Percentiles rank a stretch among this genome's conserved stretches.
These are phyloP conservation scores for Kodamaea anthophila DNA, from an alignment of 1,139 yeast species.

Conservation along the genomic window DNA sequence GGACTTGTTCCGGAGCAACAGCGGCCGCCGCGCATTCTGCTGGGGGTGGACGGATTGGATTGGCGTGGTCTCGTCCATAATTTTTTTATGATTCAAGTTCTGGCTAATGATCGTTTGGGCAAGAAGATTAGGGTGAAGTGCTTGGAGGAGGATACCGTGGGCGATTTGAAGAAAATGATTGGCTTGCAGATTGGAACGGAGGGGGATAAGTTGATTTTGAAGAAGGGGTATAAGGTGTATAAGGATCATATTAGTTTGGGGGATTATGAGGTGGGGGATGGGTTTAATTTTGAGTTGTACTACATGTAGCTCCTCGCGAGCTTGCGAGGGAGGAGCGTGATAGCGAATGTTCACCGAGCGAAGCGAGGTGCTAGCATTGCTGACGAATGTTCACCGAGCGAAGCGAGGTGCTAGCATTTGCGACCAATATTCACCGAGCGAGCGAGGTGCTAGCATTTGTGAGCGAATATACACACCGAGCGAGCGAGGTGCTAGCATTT, in stretches of 20 bases:
- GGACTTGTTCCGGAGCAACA: constrained; percentile 11
- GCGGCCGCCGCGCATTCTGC: constrained; percentile 8
- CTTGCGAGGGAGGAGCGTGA: not conserved
- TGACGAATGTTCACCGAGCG: too few relatives aligned
- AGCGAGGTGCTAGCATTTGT: too few relatives aligned
- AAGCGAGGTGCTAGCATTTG: too few relatives aligned
- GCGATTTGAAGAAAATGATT: constrained; percentile 81
- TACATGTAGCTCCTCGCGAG: constrained; percentile 52
- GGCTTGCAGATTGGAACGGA: constrained; percentile 79
- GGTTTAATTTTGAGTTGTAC: constrained; percentile 80
- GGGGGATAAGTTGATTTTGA: constrained; percentile 56
- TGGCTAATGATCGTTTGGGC: constrained; percentile 51
- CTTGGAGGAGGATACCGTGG: constrained; percentile 78
- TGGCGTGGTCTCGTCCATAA: not conserved
- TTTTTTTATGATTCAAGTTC: constrained; percentile 13
- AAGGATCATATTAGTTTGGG: constrained; percentile 87
- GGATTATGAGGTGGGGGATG: constrained; percentile 91
- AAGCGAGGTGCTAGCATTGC: too few relatives aligned
- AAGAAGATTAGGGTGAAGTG: constrained; percentile 85
- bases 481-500: too few relatives aligned
- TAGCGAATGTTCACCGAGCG: too few relatives aligned
- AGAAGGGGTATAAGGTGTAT: constrained; percentile 72
- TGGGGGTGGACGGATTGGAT: not conserved
- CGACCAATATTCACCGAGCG: too few relatives aligned
- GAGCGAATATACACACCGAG: too few relatives aligned